These are phyloP conservation scores for Solanum tacnaense DNA, from an alignment of 257 asterid species.

Conservation along the genomic window DNA sequence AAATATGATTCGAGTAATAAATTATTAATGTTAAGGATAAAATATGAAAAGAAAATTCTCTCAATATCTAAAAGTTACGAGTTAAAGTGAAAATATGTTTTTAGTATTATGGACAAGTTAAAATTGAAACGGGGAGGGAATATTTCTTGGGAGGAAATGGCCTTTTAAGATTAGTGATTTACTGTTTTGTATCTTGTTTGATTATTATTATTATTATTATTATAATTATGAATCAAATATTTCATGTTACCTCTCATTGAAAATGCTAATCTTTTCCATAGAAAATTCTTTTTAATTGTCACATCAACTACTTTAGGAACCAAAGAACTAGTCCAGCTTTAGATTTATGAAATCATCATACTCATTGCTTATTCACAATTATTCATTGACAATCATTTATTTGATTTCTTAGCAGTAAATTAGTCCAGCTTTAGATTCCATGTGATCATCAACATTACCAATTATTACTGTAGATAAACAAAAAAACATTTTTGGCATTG, in stretches of 20 bases:
- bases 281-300: background rate
- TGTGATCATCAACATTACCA: background rate
- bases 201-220: background rate
- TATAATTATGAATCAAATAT: background rate
- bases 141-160: background rate
- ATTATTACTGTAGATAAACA: background rate
- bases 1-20: too few species aligned
- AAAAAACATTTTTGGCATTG: background rate
- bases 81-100: background rate
- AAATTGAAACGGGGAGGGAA: background rate
- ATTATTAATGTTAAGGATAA: too few species aligned
- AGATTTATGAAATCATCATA: background rate
- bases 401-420: background rate
- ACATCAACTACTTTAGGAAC: background rate
- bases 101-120: too few species aligned
- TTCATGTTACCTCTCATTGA: background rate
- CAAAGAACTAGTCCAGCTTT: background rate
- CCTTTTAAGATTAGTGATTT: background rate
- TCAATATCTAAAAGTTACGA: background rate
- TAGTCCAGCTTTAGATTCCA: background rate
- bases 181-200: background rate
- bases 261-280: background rate
- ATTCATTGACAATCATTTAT: background rate
- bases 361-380: background rate
- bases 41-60: background rate